Evolutionary conservation across 139 green algal species (phyloP).

Genomic region (Spirogloea muscicola): DNA sequence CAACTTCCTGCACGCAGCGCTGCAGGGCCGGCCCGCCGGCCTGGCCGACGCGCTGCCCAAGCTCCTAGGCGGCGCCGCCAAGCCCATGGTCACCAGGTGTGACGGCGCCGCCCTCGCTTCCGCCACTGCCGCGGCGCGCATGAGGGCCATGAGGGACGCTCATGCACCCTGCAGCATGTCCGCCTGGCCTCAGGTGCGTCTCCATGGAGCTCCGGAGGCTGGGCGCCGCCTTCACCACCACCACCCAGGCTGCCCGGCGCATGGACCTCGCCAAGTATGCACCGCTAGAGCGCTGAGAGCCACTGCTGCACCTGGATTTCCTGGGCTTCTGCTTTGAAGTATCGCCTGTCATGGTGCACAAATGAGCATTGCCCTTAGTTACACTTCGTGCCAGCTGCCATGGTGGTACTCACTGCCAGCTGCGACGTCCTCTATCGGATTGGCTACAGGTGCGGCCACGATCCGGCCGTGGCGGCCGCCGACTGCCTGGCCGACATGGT

Average conservation of each 20-base stretch:
- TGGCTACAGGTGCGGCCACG: constrained; percentile 34
- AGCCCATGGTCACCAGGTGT: constrained; percentile 16
- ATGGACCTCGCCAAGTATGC: constrained; percentile 26
- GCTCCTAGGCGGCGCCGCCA: constrained; percentile 15
- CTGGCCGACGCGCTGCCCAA: neutral
- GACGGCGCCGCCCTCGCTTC: neutral
- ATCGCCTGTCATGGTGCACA: neutral
- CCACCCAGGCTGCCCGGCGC: constrained; percentile 17
- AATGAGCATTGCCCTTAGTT: neutral
- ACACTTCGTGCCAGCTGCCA: neutral
- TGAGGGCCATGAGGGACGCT: neutral
- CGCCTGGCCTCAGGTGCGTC: constrained; percentile 19
- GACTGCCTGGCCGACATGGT: constrained; percentile 39
- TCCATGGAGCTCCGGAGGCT: constrained; percentile 25
- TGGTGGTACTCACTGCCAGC: neutral
- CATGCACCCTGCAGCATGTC: neutral
- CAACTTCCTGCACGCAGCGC: constrained; percentile 44
- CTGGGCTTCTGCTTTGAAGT: neutral
- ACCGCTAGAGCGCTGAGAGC: neutral
- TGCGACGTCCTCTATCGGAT: neutral
- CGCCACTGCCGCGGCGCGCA: neutral
- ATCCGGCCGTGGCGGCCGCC: constrained; percentile 12
- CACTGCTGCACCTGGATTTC: no score
- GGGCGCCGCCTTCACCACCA: constrained; percentile 26
- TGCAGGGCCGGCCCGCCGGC: neutral